These are phyloP conservation scores for Lyophyllum atratum DNA, from an alignment of 768 basidiomycete species.

Conservation along the genomic window DNA sequence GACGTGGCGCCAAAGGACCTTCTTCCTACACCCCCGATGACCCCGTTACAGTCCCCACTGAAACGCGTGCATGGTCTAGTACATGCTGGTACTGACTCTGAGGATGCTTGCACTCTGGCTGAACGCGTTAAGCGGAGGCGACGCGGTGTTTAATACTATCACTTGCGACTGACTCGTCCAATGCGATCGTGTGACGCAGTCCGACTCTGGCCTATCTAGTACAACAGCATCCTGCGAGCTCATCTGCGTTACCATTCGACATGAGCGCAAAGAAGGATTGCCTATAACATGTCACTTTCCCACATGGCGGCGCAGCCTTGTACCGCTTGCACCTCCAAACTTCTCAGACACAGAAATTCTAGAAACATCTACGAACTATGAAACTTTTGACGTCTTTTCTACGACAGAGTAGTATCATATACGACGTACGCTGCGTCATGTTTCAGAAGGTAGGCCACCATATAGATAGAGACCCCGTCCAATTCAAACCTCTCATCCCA, in stretches of 20 bases:
- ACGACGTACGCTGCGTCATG: not conserved
- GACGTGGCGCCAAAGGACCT: constrained; percentile 4
- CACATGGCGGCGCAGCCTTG: no score
- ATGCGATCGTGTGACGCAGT: no score
- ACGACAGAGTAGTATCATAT: no score
- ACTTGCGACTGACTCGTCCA: no score
- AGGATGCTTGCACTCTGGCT: constrained; percentile 28
- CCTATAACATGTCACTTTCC: no score
- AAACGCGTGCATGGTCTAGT: constrained; percentile 28
- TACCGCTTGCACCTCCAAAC: no score
- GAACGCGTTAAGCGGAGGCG: constrained; percentile 48
- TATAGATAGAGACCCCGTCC: not conserved
- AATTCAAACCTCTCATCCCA: not conserved
- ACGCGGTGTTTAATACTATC: constrained; percentile 8
- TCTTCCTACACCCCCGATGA: constrained; percentile 27
- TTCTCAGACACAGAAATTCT: no score
- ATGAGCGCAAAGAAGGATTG: no score
- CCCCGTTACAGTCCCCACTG: constrained; percentile 29
- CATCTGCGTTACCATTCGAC: no score
- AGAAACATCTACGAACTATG: not conserved
- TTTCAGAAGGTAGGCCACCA: not conserved
- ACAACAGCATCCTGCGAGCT: no score
- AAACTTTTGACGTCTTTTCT: not conserved
- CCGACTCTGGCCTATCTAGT: no score
- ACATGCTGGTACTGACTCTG: not conserved